phyloP scores from a whole-genome alignment of 495 filamentous ascomycete genomes.

The Aspergillus haitiensis region DNA sequence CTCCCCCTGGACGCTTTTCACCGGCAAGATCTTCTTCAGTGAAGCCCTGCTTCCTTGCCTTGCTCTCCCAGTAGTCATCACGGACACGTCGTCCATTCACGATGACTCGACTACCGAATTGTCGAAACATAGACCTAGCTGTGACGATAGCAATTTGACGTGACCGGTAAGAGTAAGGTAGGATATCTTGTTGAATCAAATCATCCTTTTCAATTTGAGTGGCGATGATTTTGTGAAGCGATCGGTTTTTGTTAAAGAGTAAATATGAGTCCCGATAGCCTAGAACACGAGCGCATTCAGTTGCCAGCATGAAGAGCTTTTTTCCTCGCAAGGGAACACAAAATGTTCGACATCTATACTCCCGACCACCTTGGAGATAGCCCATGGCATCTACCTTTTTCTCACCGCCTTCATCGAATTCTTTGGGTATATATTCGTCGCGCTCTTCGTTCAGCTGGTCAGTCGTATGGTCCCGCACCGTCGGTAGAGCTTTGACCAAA shows the following conservation, averaged over 20 bases:
- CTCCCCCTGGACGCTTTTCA: slow-evolving; percentile 91
- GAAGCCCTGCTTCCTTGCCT: slow-evolving; percentile 95
- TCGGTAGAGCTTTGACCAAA: slow-evolving; percentile 91
- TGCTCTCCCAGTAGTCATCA: slow-evolving; percentile 98
- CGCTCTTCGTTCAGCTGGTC: slow-evolving; percentile 88
- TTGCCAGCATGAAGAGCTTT: slow-evolving; percentile 98
- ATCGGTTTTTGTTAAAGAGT: slow-evolving; percentile 98
- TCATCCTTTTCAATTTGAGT: slow-evolving; percentile 96
- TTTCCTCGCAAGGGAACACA: slow-evolving; percentile 83
- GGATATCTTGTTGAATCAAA: slow-evolving; percentile 87
- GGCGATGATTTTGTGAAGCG: slow-evolving; percentile 97
- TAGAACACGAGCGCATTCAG: slow-evolving; percentile 92
- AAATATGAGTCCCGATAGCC: slow-evolving; percentile 97
- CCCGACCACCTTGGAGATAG: slow-evolving; percentile 73
- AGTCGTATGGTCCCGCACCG: slow-evolving; percentile 94
- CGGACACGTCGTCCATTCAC: slow-evolving; percentile 84
- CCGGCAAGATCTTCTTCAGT: slow-evolving; percentile 96
- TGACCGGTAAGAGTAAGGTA: slow-evolving; percentile 97
- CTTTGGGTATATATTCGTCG: slow-evolving; percentile 95
- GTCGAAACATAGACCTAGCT: slow-evolving; percentile 97
- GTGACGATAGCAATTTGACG: slow-evolving; percentile 98
- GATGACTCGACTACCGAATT: slow-evolving; percentile 96
- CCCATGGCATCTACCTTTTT: slow-evolving; percentile 87
- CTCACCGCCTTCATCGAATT: slow-evolving; percentile 88
- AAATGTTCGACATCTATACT: slow-evolving; percentile 93